A percentile compares a stretch with the other conserved stretches of the same genome.
These are phyloP conservation scores for Thuidium tamariscinum DNA, from an alignment of 225 moss, liverwort and hornwort species.

Conservation along the genomic window DNA sequence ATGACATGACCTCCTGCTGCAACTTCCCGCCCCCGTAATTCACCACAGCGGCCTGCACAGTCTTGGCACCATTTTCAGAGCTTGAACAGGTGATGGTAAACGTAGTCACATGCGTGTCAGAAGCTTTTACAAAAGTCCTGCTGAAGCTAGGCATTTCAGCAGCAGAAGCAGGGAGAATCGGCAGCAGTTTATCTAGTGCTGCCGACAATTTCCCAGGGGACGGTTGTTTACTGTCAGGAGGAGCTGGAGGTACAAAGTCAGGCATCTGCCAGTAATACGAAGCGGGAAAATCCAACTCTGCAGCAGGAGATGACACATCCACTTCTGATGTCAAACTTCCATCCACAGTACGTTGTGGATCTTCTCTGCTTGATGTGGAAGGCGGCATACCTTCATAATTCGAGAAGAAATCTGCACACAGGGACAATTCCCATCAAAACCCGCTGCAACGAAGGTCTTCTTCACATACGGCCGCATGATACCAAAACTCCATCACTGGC, in stretches of 20 bases:
- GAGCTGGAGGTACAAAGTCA: conserved; percentile 6
- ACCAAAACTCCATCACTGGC: neutral
- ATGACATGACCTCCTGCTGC: conserved; percentile 33
- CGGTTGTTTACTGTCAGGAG: neutral
- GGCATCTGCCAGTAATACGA: conserved; percentile 18
- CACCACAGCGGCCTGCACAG: conserved; percentile 46
- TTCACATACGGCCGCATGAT: neutral
- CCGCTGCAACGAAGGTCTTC: neutral
- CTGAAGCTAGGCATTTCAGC: conserved; percentile 43
- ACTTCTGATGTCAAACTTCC: conserved; percentile 1
- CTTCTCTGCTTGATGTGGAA: conserved; percentile 10
- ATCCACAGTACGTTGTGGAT: neutral
- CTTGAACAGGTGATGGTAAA: conserved; percentile 43
- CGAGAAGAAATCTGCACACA: conserved; percentile 28
- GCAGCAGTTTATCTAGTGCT: conserved; percentile 18
- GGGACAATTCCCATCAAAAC: conserved; percentile 11
- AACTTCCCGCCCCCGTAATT: conserved; percentile 34
- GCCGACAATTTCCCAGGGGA: conserved; percentile 5
- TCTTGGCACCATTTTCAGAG: conserved; percentile 40
- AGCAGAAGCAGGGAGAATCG: conserved; percentile 41
- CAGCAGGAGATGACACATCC: neutral
- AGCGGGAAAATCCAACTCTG: neutral
- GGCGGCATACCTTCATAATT: conserved; percentile 21
- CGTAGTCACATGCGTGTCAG: conserved; percentile 39
- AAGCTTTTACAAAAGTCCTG: conserved; percentile 39